Conservation (phyloP, 2,329 filamentous ascomycete genomes). For the Trichoderma endophyticum region DNA sequence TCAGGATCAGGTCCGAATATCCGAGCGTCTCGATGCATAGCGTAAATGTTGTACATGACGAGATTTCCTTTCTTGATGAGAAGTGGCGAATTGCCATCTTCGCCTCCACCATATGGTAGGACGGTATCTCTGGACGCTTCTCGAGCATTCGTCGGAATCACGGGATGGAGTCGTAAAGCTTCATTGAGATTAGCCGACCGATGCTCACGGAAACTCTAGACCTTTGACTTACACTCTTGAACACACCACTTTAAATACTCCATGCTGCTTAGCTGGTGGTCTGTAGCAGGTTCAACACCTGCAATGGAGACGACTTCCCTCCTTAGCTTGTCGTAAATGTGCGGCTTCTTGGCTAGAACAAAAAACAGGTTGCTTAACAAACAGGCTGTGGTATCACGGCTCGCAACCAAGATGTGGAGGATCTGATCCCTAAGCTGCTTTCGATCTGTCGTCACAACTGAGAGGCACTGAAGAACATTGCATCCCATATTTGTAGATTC, state of each 20-base stretch:
- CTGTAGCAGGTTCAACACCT: slow-evolving; percentile 39
- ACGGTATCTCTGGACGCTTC: slow-evolving; percentile 40
- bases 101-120: slow-evolving; percentile 51
- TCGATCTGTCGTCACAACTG: slow-evolving; percentile 42
- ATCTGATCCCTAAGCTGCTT: slow-evolving; percentile 40
- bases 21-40: slow-evolving; percentile 37
- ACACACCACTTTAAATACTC: slow-evolving; percentile 55
- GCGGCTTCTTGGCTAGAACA: slow-evolving; percentile 40
- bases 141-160: slow-evolving; percentile 48
- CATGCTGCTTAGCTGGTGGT: slow-evolving; percentile 49
- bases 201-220: background rate
- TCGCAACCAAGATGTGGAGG: slow-evolving; percentile 43
- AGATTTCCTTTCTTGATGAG: slow-evolving; percentile 47
- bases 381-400: slow-evolving; percentile 46
- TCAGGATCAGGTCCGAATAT: slow-evolving; percentile 38
- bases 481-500: slow-evolving; percentile 31
- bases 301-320: slow-evolving; percentile 36
- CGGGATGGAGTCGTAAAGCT: slow-evolving; percentile 50
- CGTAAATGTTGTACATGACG: slow-evolving; percentile 44
- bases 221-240: slow-evolving; percentile 49
- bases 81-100: slow-evolving; percentile 45
- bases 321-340: slow-evolving; percentile 45
- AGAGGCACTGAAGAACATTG: slow-evolving; percentile 50
- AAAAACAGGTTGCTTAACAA: slow-evolving; percentile 43
- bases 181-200: background rate